phyloP scores from a whole-genome alignment of 768 basidiomycete genomes.

The Auricularia sp. region DNA sequence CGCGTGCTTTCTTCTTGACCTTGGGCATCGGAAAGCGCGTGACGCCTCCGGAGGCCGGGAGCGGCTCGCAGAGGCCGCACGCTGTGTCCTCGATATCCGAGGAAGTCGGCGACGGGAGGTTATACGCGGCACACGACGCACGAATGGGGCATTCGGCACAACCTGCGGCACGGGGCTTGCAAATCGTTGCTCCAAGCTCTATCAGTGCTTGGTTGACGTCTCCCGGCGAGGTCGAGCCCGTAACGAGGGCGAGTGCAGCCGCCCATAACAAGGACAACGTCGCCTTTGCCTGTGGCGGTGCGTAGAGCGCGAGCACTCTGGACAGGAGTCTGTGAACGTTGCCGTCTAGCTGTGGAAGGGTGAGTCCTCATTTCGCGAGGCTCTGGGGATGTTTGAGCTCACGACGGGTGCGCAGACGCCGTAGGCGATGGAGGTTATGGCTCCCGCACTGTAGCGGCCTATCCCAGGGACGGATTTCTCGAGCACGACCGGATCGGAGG shows the following conservation, averaged over 20 bases:
- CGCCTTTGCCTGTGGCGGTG: constrained; percentile 67
- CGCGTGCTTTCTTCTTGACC: constrained; percentile 70
- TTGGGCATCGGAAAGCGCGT: constrained; percentile 82
- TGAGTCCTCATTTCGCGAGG: background rate
- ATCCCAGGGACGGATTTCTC: constrained; percentile 80
- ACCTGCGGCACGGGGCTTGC: constrained; percentile 71
- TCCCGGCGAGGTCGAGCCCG: constrained; percentile 48
- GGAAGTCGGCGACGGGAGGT: constrained; percentile 4
- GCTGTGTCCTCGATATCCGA: background rate
- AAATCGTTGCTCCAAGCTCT: constrained; percentile 89
- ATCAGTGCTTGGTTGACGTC: constrained; percentile 91
- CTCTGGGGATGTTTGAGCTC: constrained; percentile 22
- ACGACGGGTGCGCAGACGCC: constrained; percentile 77
- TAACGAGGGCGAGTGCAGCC: constrained; percentile 61
- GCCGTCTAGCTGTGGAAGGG: constrained; percentile 59
- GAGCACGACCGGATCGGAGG: constrained; percentile 70
- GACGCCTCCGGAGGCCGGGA: constrained; percentile 35
- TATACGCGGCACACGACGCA: constrained; percentile 58
- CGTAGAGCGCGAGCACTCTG: constrained; percentile 73
- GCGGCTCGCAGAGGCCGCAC: constrained; percentile 58
- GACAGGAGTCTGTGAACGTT: constrained; percentile 83
- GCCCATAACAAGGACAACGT: constrained; percentile 79
- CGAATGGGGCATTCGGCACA: constrained; percentile 67
- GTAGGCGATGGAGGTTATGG: constrained; percentile 81
- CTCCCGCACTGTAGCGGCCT: constrained; percentile 81